Conservation (phyloP, 2,329 filamentous ascomycete genomes). For the Pezicula carpinea region DNA sequence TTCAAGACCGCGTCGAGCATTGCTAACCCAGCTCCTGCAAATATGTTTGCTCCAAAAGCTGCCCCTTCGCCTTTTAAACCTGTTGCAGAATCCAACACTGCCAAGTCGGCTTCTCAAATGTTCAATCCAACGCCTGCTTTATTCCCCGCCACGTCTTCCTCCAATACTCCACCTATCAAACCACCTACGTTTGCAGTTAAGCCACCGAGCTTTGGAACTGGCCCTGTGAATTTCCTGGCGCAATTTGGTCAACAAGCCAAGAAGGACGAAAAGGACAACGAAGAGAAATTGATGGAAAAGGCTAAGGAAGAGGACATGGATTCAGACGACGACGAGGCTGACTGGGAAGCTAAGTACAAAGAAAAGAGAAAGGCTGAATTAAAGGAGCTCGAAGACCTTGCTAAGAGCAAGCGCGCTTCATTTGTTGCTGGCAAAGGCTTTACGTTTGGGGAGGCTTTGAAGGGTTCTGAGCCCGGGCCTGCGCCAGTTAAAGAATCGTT, state of each 20-base stretch:
- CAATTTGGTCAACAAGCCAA: slow-evolving; percentile 19
- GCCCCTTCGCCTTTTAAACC: not conserved
- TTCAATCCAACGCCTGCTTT: slow-evolving; percentile 8
- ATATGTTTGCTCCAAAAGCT: slow-evolving; percentile 6
- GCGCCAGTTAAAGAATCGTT: not conserved
- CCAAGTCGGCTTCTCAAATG: too few species aligned
- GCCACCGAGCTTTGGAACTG: slow-evolving; percentile 19
- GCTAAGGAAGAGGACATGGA: slow-evolving; percentile 26
- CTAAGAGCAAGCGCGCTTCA: slow-evolving; percentile 11
- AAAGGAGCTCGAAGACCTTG: slow-evolving; percentile 16
- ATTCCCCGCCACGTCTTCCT: not conserved
- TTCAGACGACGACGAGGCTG: slow-evolving; percentile 24
- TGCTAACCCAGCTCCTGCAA: slow-evolving; percentile 1
- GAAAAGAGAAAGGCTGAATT: slow-evolving; percentile 8
- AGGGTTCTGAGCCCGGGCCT: not conserved
- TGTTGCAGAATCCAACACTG: too few species aligned
- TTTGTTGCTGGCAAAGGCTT: slow-evolving; percentile 16
- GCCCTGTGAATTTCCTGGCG: slow-evolving; percentile 16
- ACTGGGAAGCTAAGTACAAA: slow-evolving; percentile 17
- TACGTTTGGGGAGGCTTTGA: slow-evolving; percentile 5
- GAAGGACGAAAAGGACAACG: slow-evolving; percentile 16
- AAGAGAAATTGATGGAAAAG: slow-evolving; percentile 21
- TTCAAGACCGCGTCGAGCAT: not conserved
- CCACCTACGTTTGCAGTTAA: slow-evolving; percentile 22
- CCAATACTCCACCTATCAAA: slow-evolving; percentile 11